A percentile compares a stretch with the other conserved stretches of the same genome.
Evolutionary conservation across 2,329 filamentous ascomycete species (phyloP).

Genomic region (Colletotrichum spinosum): DNA sequence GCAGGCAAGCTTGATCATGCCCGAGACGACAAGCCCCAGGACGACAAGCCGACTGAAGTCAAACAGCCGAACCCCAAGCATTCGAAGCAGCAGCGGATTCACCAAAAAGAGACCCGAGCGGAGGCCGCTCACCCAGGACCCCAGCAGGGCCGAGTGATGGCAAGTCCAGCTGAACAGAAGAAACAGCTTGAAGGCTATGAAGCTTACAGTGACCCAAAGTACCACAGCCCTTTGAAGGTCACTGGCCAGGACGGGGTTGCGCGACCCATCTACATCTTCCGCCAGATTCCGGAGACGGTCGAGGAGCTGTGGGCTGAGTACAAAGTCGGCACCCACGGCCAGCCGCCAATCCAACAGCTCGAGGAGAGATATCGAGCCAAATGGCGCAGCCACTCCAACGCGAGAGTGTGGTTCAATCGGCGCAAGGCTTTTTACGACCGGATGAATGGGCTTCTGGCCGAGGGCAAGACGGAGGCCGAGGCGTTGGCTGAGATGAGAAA

Average conservation of each 20-base stretch:
- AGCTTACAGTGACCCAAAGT: constrained; percentile 22
- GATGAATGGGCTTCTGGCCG: constrained; percentile 22
- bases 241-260: constrained; percentile 6
- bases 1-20: too few species aligned
- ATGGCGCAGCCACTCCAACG: constrained; percentile 29
- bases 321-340: constrained; percentile 21
- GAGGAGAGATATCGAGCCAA: constrained; percentile 29
- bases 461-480: constrained; percentile 24
- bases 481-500: constrained; percentile 19
- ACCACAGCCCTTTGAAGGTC: constrained; percentile 23
- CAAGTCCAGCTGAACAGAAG: not conserved
- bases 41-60: too few species aligned
- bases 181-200: too few species aligned
- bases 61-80: too few species aligned
- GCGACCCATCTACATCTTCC: constrained; percentile 30
- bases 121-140: too few species aligned
- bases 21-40: too few species aligned
- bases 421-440: constrained; percentile 34
- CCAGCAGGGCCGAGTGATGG: not conserved
- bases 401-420: constrained; percentile 34
- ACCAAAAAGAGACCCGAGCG: too few species aligned
- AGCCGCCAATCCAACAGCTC: constrained; percentile 27
- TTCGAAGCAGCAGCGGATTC: too few species aligned
- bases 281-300: constrained; percentile 22
- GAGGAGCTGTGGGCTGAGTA: constrained; percentile 38